Percentiles rank a stretch among this genome's conserved stretches.
Conservation (phyloP, 139 green algal species). For the Deuterostichococcus epilithicus region DNA sequence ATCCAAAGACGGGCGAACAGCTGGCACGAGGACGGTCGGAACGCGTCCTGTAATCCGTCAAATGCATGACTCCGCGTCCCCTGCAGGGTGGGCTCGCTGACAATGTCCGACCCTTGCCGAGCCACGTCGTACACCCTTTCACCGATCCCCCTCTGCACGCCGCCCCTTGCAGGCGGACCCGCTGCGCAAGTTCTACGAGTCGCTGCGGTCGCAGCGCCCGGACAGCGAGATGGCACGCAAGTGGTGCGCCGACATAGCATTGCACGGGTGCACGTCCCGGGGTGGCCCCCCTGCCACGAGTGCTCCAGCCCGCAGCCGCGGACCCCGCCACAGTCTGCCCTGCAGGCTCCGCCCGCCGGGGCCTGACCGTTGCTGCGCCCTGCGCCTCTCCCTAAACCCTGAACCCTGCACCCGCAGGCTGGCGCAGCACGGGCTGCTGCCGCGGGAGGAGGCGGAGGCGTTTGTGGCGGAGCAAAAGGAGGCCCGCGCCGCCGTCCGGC, state of each 20-base stretch:
- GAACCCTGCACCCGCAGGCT: slow-evolving; percentile 30
- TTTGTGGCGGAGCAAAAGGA: slow-evolving; percentile 24
- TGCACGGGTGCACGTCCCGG: background rate
- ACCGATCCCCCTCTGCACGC: background rate
- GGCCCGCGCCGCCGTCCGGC: too few relatives aligned
- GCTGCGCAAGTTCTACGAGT: slow-evolving; percentile 77
- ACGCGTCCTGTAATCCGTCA: background rate
- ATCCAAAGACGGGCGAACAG: too few relatives aligned
- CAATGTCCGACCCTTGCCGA: background rate
- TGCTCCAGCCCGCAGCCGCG: background rate
- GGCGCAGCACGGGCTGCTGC: slow-evolving; percentile 57
- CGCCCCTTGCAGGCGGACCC: slow-evolving; percentile 49
- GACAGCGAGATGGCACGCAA: slow-evolving; percentile 70
- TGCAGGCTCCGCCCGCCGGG: background rate
- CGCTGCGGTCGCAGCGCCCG: slow-evolving; percentile 59
- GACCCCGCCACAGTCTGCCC: background rate
- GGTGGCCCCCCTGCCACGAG: background rate
- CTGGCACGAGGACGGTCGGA: too few relatives aligned
- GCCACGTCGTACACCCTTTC: background rate
- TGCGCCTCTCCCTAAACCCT: background rate
- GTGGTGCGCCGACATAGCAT: slow-evolving; percentile 43
- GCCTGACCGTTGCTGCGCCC: background rate
- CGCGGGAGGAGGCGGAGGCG: slow-evolving; percentile 49
- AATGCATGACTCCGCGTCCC: background rate
- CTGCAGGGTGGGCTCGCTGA: background rate